Conservation (phyloP, 2,329 filamentous ascomycete species). For the Fusarium subtropicale region DNA sequence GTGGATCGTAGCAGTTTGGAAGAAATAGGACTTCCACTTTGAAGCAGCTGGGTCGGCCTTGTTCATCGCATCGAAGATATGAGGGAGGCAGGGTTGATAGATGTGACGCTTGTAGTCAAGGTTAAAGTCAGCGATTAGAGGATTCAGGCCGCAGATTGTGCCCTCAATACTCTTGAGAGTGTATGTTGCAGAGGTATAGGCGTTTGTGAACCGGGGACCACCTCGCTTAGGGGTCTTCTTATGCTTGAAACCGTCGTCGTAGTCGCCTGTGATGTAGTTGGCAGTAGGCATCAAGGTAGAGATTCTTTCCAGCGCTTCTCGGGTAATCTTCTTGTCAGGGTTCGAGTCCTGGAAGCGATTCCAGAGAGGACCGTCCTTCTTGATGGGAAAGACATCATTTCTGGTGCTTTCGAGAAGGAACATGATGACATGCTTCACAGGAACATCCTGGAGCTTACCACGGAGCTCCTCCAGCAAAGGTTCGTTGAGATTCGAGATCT, state of each 20-base stretch:
- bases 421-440: conserved; percentile 58
- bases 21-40: conserved; percentile 51
- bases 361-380: conserved; percentile 55
- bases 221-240: conserved; percentile 46
- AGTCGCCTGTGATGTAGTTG: conserved; percentile 52
- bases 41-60: conserved; percentile 22
- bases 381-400: conserved; percentile 59
- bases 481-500: conserved; percentile 54
- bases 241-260: conserved; percentile 51
- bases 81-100: conserved; percentile 59
- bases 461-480: conserved; percentile 47
- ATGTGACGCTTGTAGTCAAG: conserved; percentile 56
- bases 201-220: conserved; percentile 56
- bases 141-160: conserved; percentile 56
- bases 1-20: conserved; percentile 50
- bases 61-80: conserved; percentile 53
- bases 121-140: conserved; percentile 57
- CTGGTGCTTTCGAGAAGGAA: conserved; percentile 59
- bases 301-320: conserved; percentile 45
- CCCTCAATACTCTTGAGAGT: conserved; percentile 58
- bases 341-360: conserved; percentile 50
- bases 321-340: conserved; percentile 49
- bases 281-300: conserved; percentile 49
- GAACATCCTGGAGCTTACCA: conserved; percentile 46
- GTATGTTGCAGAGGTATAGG: conserved; percentile 56